phyloP scores from a whole-genome alignment of 2,329 filamentous ascomycete species.

The Claviceps sorghi region DNA sequence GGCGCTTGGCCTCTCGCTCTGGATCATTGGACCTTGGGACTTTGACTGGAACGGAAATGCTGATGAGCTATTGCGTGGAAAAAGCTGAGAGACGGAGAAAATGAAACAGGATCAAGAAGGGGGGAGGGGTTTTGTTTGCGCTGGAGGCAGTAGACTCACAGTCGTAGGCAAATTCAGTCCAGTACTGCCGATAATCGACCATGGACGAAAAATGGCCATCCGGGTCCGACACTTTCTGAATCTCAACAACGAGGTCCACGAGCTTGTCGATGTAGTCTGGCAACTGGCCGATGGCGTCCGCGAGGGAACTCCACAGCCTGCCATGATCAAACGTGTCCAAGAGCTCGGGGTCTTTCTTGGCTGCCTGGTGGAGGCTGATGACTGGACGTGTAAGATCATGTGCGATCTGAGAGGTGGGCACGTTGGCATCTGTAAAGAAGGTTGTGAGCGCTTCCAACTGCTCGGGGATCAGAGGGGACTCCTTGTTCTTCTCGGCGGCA shows the following conservation, averaged over 20 bases:
- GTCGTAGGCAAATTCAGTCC: background rate
- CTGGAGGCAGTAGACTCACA: background rate
- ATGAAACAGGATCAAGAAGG: background rate
- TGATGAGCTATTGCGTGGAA: background rate
- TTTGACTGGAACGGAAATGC: background rate
- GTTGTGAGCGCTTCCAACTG: background rate
- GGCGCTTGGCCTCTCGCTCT: background rate
- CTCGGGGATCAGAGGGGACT: background rate
- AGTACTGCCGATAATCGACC: background rate
- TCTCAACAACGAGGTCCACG: background rate
- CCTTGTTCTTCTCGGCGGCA: background rate
- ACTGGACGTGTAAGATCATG: background rate
- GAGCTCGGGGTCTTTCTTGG: background rate
- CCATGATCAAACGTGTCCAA: background rate
- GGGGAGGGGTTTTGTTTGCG: no score
- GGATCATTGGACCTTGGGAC: background rate
- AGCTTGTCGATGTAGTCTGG: background rate
- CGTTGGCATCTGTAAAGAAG: background rate
- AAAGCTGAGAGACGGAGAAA: background rate
- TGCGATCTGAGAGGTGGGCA: background rate
- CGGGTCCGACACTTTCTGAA: conserved; percentile 1
- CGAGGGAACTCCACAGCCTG: background rate
- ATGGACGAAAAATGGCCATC: background rate
- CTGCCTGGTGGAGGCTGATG: background rate
- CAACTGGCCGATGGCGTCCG: background rate